These are phyloP conservation scores for Termitomyces sp. DNA, from an alignment of 768 basidiomycete genomes.

Conservation along the genomic window DNA sequence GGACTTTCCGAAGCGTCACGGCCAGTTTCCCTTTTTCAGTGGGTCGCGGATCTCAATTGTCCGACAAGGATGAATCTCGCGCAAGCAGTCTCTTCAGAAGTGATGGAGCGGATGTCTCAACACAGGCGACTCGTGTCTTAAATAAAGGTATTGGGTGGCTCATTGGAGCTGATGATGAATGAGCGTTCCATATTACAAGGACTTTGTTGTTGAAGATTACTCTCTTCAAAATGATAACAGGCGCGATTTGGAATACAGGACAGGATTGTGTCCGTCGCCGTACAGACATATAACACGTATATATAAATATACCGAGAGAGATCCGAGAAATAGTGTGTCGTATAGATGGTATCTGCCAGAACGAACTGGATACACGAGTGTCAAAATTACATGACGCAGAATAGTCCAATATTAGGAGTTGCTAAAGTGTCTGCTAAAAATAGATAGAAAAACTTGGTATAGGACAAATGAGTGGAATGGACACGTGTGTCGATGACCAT, in stretches of 20 bases:
- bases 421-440: slow-evolving; percentile 5
- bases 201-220: neutral
- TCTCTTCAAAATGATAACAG: neutral
- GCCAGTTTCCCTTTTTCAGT: slow-evolving; percentile 71
- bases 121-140: slow-evolving; percentile 73
- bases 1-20: slow-evolving; percentile 73
- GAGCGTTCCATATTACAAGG: neutral
- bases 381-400: neutral
- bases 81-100: slow-evolving; percentile 35
- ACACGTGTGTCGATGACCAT: slow-evolving; percentile 5
- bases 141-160: slow-evolving; percentile 96
- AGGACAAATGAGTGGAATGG: slow-evolving; percentile 13
- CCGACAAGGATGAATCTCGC: slow-evolving; percentile 37
- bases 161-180: slow-evolving; percentile 74
- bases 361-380: neutral
- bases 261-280: neutral
- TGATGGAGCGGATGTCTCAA: slow-evolving; percentile 57
- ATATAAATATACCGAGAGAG: slow-evolving; percentile 4
- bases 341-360: slow-evolving; percentile 4
- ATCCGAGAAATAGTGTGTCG: slow-evolving; percentile 6
- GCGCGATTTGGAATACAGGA: neutral
- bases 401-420: neutral
- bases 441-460: slow-evolving; percentile 9
- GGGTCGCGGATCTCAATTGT: slow-evolving; percentile 31
- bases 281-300: neutral